Base-by-base conservation (phyloP, 805 yeast genomes). In the Candida odintsovae region DNA sequence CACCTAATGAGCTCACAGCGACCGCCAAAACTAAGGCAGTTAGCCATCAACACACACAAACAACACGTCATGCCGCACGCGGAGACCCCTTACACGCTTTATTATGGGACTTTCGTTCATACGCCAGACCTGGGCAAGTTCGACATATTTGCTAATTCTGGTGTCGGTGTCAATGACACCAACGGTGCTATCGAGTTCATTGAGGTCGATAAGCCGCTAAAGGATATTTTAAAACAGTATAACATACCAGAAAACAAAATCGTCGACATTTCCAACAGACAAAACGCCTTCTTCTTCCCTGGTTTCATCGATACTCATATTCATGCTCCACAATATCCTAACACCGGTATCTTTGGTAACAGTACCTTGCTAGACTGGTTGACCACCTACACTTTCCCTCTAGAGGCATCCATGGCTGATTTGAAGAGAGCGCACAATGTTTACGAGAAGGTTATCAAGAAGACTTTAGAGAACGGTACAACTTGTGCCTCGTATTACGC, bases 401-500 rank as follows among this genome's bases (percentile, higher is more conserved):
- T 90, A 46, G 99, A 94, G 65, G 70, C 86, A 8, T 73, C 86
- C 4, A 75, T 88, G 50, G 68, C 65, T 18, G 78, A 83, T 51
- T 54, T 75, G 20, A 57, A 62, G 1, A 61, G 73, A 40, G 97
- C 96, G 0, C 53, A 65, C 12, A 61, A 70, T 7, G 82, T 90
- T 2, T 94, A 92, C 62, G 54, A 73, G 13, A 76, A 74, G 53
- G 86, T 85, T 6, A 78, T 94, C n/a, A 57, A 66, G 4, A 78
- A 84, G 46, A 87, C 97, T 0, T 67, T 94, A 51, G 58, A 62
- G 3, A 73, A 82, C 60, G 99, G 99, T 19, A 94, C 98, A 1
- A 94, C 99, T 1, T 82, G 92, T 46, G 96, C 96, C 0, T 76
- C 95, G 0, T 94, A 94, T 67, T 94, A 82, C 63, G 92, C 97